Percentiles rank a stretch among this genome's conserved stretches.
These are phyloP conservation scores for Kwoniella pini DNA, from an alignment of 768 basidiomycete species.

Conservation along the genomic window DNA sequence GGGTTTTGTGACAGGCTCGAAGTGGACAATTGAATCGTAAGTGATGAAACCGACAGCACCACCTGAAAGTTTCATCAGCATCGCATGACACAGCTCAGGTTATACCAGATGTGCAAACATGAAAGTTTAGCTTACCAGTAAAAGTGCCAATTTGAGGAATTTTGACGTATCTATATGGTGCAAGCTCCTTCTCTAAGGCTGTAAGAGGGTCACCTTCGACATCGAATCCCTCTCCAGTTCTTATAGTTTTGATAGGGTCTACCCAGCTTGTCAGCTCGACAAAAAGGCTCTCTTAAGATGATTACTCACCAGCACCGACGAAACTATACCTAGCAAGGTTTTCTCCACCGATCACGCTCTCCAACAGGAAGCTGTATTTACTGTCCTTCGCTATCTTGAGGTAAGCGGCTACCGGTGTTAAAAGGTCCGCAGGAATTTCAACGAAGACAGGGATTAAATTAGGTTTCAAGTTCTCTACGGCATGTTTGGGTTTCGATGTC, in stretches of 20 bases:
- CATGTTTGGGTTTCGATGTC: neutral
- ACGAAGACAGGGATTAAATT: conserved; percentile 93
- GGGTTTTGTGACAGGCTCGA: conserved; percentile 74
- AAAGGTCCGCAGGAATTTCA: conserved; percentile 88
- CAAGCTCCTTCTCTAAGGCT: conserved; percentile 79
- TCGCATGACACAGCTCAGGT: too few relatives aligned
- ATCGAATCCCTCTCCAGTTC: conserved; percentile 81
- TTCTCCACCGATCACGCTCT: conserved; percentile 88
- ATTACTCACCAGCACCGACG: conserved; percentile 78
- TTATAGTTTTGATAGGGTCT: conserved; percentile 93
- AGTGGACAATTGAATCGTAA: conserved; percentile 94
- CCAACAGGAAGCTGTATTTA: conserved; percentile 90
- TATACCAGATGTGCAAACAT: too few relatives aligned
- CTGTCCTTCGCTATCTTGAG: conserved; percentile 88
- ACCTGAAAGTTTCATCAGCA: conserved; percentile 61
- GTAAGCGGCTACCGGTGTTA: conserved; percentile 97
- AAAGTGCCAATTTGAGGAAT: conserved; percentile 91
- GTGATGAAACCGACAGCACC: conserved; percentile 97
- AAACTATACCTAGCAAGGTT: conserved; percentile 92
- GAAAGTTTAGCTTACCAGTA: conserved; percentile 59
- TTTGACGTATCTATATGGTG: conserved; percentile 83
- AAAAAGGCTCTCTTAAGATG: neutral
- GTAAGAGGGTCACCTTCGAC: conserved; percentile 81
- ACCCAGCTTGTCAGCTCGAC: neutral
- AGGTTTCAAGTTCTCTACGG: conserved; percentile 19